Evolutionary conservation across 2,329 filamentous ascomycete species (phyloP).

Genomic region (Fusarium mundagurra): DNA sequence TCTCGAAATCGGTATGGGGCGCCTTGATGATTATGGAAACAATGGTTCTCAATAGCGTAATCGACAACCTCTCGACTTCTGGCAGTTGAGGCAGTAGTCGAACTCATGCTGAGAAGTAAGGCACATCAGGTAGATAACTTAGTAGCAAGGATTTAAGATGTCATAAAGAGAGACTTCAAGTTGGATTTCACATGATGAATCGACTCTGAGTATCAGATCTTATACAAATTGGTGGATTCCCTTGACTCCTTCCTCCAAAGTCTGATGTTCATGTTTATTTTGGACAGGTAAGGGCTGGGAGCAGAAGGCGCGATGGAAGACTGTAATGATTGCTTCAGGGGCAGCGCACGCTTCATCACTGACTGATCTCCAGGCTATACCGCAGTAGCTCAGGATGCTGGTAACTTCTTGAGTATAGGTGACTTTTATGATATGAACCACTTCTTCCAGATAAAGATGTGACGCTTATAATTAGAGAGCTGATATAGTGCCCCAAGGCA

Average conservation of each 20-base stretch:
- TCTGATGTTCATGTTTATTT: neutral
- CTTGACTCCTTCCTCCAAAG: neutral
- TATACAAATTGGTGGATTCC: neutral
- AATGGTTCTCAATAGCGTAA: conserved; percentile 43
- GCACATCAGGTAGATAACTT: neutral
- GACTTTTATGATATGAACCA: neutral
- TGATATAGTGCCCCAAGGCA: neutral
- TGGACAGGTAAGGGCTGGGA: neutral
- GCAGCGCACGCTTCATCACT: neutral
- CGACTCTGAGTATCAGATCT: neutral
- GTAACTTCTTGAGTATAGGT: neutral
- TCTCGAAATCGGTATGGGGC: conserved; percentile 44
- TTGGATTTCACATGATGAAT: neutral
- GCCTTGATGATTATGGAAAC: conserved; percentile 40
- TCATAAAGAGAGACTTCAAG: neutral
- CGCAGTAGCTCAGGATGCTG: neutral
- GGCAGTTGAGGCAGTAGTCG: neutral
- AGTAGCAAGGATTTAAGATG: neutral
- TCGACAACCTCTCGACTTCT: conserved; percentile 29
- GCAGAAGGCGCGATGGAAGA: neutral
- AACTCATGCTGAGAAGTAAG: conserved; percentile 3
- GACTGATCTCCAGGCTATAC: neutral
- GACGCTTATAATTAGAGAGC: neutral
- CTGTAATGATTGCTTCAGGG: neutral
- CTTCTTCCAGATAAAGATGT: neutral